Evolutionary conservation across 2,329 filamentous ascomycete genomes (phyloP), one percentile per base, ranked within the genome.

Genomic region (Penicillium sp.): DNA sequence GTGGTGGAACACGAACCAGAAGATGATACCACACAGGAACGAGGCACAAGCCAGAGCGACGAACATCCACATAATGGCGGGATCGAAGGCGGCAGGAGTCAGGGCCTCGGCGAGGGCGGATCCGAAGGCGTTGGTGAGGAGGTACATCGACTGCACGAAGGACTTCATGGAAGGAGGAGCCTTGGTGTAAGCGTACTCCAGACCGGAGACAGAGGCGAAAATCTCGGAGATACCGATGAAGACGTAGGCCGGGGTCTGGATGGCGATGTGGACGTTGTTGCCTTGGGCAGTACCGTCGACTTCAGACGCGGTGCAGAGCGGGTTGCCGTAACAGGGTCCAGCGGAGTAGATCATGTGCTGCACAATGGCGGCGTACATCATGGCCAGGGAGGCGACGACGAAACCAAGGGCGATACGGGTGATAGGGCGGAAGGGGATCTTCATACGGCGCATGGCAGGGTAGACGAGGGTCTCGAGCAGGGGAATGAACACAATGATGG

Each of bases 141-240:
- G 74, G 64, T 79, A 83, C 57, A 87, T 75, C 0, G 84, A 80
- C 66, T 83, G 78, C 27, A 87, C 81, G 14, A 83, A 85, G 0
- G 83, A 85, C 70, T 87, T 84, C 87, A 91, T 89, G 69, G 80
- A 85, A 43, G 83, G 82, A 2, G 88, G 88, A 0, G 88, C 88
- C 73, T 91, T 90, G 67, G 87, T 89, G 74, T 87, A 91, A 19
- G 87, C 88, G 63, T 91, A 90, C 70, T 91, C 88, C 11, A 89
- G 81, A 59, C 85, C 85, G 1, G 88, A 89, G 59, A 91, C 85
- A 11, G 84, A 87, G 47, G 85, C 85, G 55, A 86, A 78, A 57
- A 83, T 81, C 69, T 89, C 86, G 2, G 83, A 77, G 14, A 79
- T 53, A 69, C 76, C 76, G 55, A 80, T 78, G 58, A 79, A 68